Evolutionary conservation across 805 yeast species (phyloP).

Genomic region (Ogataea philodendri): DNA sequence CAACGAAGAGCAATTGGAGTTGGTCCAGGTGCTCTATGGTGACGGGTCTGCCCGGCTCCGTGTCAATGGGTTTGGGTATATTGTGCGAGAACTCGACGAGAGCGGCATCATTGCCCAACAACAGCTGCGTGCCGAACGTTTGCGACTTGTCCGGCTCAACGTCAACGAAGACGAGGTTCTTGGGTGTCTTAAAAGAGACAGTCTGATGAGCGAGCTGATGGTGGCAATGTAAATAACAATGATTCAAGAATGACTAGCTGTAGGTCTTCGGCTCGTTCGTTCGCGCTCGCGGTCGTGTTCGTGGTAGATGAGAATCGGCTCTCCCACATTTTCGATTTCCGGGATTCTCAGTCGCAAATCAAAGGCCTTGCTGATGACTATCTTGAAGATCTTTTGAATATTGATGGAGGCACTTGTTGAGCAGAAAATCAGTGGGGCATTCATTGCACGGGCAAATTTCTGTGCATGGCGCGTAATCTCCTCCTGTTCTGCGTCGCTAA

Average conservation of each 20-base stretch:
- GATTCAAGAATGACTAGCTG: not conserved
- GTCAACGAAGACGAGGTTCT: conserved; percentile 69
- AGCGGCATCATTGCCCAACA: conserved; percentile 75
- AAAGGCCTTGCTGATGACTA: conserved; percentile 85
- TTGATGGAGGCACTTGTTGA: conserved; percentile 91
- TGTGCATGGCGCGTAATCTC: conserved; percentile 81
- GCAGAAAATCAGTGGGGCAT: conserved; percentile 77
- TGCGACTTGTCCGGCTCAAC: conserved; percentile 59
- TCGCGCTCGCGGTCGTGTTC: conserved; percentile 18
- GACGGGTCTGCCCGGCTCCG: conserved; percentile 38
- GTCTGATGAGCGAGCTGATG: conserved; percentile 36
- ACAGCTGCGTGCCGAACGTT: conserved; percentile 64
- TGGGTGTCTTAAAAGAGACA: conserved; percentile 58
- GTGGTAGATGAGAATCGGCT: conserved; percentile 76
- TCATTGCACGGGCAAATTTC: conserved; percentile 86
- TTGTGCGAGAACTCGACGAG: conserved; percentile 70
- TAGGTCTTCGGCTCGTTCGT: not conserved
- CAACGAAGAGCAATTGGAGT: conserved; percentile 23
- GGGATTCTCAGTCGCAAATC: conserved; percentile 80
- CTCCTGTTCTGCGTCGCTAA: conserved; percentile 76
- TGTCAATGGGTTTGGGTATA: conserved; percentile 55
- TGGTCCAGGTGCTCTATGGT: conserved; percentile 29
- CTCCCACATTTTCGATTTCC: conserved; percentile 84
- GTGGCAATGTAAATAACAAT: conserved; percentile 6
- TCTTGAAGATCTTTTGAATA: conserved; percentile 89